Base-by-base conservation (phyloP, 2,329 filamentous ascomycete species). In the Fusarium abutilonis region DNA sequence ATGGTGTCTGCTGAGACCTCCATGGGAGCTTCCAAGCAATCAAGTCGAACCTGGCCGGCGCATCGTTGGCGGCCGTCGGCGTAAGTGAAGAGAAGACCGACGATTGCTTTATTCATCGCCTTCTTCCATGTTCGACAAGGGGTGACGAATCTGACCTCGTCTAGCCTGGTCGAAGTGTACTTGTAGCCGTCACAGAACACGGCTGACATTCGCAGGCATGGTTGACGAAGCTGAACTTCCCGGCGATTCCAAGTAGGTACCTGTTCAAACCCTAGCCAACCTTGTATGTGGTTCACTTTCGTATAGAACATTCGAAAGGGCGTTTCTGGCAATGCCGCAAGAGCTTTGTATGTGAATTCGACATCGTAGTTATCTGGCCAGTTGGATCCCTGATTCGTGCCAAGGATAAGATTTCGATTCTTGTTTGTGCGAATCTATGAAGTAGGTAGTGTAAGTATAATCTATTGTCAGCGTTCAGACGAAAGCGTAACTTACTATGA, bases 61-160 rank as follows among this genome's bases (percentile, higher is more conserved):
- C 29, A 35, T 9, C 43, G 14, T 10, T 35, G 31, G 9, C 31
- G 31, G 31, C 31, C 43, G 9, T 45, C 43, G 2, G 9, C 7
- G 4, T 45, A 35, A 2, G 14, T 46, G 3, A 55, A 17, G 2
- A 56, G 13, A 2, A 55, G 53, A 4, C 49, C 49, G 15, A 8
- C 3, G 2, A 39, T 34, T n/a, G 7, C 10, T 0, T 10, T 3
- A 1, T 15, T 6, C 4, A 9, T 1, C 3, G 1, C 1, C 10
- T 6, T 1, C 10, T 21, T 9, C 35, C 26, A 32, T 1, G 14
- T 11, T 1, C 17, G 36, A 14, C 46, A 42, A 9, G 36, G 46
- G 1, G n/a, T 34, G 9, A 49, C 15, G 1, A 4, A 15, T 6
- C 1, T 13, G 4, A 32, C 4, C 3, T 14, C n/a, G 13, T 32